Evolutionary conservation across 2,329 filamentous ascomycete genomes (phyloP).

Genomic region (Alternaria sp.): DNA sequence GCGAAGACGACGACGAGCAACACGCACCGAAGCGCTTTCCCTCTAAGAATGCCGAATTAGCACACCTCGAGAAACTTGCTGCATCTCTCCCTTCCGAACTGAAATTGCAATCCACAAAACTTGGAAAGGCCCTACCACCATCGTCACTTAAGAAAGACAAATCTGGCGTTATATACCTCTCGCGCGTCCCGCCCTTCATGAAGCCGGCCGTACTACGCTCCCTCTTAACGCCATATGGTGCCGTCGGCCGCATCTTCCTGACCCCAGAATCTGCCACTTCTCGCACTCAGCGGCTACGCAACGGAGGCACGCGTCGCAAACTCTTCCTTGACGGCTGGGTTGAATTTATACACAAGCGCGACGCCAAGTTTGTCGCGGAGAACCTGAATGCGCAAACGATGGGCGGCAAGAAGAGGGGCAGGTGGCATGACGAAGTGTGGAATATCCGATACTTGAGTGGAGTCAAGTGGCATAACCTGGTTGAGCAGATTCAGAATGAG

Average conservation of each 20-base stretch:
- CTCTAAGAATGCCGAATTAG: slow-evolving; percentile 42
- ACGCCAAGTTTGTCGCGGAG: slow-evolving; percentile 79
- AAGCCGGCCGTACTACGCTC: slow-evolving; percentile 79
- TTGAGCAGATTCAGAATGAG: slow-evolving; percentile 81
- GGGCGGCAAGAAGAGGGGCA: slow-evolving; percentile 82
- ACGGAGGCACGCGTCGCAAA: slow-evolving; percentile 83
- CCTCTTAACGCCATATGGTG: slow-evolving; percentile 77
- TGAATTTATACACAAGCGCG: slow-evolving; percentile 77
- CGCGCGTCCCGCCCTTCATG: slow-evolving; percentile 87
- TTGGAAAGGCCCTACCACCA: slow-evolving; percentile 31
- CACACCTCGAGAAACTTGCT: slow-evolving; percentile 44
- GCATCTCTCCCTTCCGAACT: slow-evolving; percentile 49
- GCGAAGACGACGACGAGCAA: slow-evolving; percentile 36
- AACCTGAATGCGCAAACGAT: slow-evolving; percentile 79
- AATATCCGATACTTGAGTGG: slow-evolving; percentile 81
- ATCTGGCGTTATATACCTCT: slow-evolving; percentile 84
- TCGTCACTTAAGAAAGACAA: slow-evolving; percentile 70
- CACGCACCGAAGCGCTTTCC: slow-evolving; percentile 33
- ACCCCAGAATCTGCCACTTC: slow-evolving; percentile 75
- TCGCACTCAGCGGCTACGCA: slow-evolving; percentile 71
- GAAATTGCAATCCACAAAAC: slow-evolving; percentile 39
- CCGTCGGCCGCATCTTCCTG: slow-evolving; percentile 79
- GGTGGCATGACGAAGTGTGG: slow-evolving; percentile 89
- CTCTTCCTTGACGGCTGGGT: slow-evolving; percentile 88
- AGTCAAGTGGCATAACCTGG: slow-evolving; percentile 79